Base-by-base conservation (phyloP, 1,284 basidiomycete genomes). In the Pterulicium gracile region DNA sequence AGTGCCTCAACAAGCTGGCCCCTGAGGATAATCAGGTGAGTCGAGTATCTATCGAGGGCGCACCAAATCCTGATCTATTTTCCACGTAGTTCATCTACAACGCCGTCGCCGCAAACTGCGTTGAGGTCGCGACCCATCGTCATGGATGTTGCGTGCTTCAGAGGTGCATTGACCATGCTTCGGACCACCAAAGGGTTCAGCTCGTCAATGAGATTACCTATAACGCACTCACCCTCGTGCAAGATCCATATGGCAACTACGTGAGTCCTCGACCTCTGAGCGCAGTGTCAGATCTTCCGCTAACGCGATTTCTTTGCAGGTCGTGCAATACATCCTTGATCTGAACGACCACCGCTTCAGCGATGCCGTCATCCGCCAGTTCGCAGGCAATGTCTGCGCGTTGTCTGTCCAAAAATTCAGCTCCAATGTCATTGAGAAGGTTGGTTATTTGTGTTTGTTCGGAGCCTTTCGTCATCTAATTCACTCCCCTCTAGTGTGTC, bases 121-220 rank as follows among this genome's bases (percentile, higher is more conserved):
- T 99, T 47, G 96, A 99, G 67, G 96, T 99, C 49, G 96, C 96
- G 13, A 98, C 96, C 42, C 96, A 99, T 62, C 90, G 96, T 54
- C 96, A 99, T 58, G 96, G 96, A 13, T 98, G 96, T 68, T 98
- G 96, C 62, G 96, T 99, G 45, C 73, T 99, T 41, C 96, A 99
- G 67, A 81, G 96, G 50, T 98, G 95, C 67, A 93, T 99, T 56
- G 96, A 99, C 64, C 96, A 98, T 60, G 96, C 96, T 1, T 95
- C 92, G 1, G 92, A 96, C 54, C 80, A 84, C 49, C 96, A 99
- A 64, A 84, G 96, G 34, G 75, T 96, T 49, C 96, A 98, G 67
- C 79, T 99, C 46, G 96, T 98, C 48, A 93, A 93, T 51, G 96
- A 99, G 73, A 99, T 98, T 66, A 98, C 95, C 21, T 97, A 88